Evolutionary conservation across 805 yeast species (phyloP), one percentile per base, ranked within the genome.

Genomic region (Suhomyces prunicola): DNA sequence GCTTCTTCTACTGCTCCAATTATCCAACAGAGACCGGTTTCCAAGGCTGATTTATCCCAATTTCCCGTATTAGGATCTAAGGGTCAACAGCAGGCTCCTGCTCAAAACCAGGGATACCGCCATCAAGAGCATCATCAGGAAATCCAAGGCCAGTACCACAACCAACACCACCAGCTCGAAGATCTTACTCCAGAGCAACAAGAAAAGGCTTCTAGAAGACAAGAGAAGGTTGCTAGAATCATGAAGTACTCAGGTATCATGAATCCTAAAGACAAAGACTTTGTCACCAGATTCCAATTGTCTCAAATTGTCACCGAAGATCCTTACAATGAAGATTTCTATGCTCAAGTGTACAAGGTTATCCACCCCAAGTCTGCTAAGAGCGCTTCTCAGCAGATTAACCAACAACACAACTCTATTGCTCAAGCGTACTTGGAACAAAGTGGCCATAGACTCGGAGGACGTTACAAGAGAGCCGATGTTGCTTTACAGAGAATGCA

Each of bases 201-300:
- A 66, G 86, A 82, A 57, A 80, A 83, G 59, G 75, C 84, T 52
- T 80, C 84, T 52, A 76, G 74, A 47, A 85, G 94, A 73, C 90
- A 86, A 58, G 86, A 85, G 54, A 87, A 88, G 67, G 91, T 87
- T 48, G 79, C 84, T 46, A 80, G 87, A 57, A 88, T 90, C 62
- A 79, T 88, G 65, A 85, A 83, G 64, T 90, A 86, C 73, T 88
- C 94, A 27, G 97, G 97, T 57, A 83, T 94, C 57, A 94, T 94
- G 99, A 90, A 91, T 63, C 96, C 97, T 53, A 88, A 93, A 74
- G 99, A 94, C 70, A 92, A 92, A 73, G 97, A 93, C 72, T 91
- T 89, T 66, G 93, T 94, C 48, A 90, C 97, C 44, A 82, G 97
- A 67, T 86, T 92, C 66, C 99, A 94, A 72, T 80, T 94, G 57